These are phyloP conservation scores for Colletotrichum costaricense DNA, from an alignment of 2,329 filamentous ascomycete genomes.

Conservation along the genomic window DNA sequence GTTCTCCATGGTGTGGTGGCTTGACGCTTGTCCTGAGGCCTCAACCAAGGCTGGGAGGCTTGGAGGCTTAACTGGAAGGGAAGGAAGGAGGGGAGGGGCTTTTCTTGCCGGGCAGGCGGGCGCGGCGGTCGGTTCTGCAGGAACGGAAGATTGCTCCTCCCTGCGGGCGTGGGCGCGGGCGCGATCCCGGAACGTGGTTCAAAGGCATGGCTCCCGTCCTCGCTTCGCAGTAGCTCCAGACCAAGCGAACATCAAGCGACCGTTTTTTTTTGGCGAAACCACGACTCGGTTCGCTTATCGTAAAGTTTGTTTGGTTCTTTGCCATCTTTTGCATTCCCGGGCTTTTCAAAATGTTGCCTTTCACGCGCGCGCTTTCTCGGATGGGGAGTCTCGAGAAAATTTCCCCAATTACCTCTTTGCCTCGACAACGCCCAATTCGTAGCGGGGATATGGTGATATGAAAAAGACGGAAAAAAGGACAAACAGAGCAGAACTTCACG, in stretches of 20 bases:
- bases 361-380: not conserved
- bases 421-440: constrained; percentile 13
- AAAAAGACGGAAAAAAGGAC: not conserved
- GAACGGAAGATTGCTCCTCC: constrained; percentile 33
- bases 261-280: constrained; percentile 28
- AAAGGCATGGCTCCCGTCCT: constrained; percentile 40
- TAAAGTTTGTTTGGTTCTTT: constrained; percentile 35
- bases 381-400: constrained; percentile 3
- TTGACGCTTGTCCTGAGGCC: not conserved
- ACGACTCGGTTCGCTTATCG: constrained; percentile 35
- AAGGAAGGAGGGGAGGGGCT: not conserved
- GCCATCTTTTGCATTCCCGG: constrained; percentile 14
- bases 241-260: constrained; percentile 47
- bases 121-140: constrained; percentile 20
- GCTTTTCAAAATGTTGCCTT: constrained; percentile 10
- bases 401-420: constrained; percentile 1
- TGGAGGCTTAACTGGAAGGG: not conserved
- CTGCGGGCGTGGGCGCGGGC: constrained; percentile 25
- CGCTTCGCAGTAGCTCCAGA: constrained; percentile 49
- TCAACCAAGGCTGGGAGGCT: not conserved
- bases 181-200: constrained; percentile 31
- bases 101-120: not conserved
- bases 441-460: not conserved
- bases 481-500: not conserved
- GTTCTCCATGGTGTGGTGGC: not conserved